Evolutionary conservation across 2,329 filamentous ascomycete species (phyloP).

Genomic region (Geosmithia morbida): DNA sequence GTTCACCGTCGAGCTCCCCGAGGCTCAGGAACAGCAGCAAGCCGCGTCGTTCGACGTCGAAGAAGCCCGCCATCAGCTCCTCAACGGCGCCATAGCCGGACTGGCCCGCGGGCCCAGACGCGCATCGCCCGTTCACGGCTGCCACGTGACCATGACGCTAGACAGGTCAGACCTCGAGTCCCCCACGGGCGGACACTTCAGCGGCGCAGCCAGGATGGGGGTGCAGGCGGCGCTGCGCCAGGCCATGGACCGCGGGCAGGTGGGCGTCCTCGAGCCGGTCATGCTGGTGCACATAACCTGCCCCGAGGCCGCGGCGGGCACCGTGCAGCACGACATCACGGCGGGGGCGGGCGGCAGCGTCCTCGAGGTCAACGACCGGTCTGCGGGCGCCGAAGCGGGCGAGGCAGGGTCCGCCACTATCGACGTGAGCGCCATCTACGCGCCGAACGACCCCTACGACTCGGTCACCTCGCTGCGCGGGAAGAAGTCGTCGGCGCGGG

Average conservation of each 20-base stretch:
- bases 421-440: conserved; percentile 65
- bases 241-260: conserved; percentile 35
- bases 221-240: conserved; percentile 55
- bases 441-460: conserved; percentile 72
- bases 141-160: conserved; percentile 55
- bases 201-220: conserved; percentile 46
- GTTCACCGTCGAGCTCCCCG: conserved; percentile 38
- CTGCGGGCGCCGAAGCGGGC: conserved; percentile 15
- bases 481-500: conserved; percentile 31
- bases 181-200: conserved; percentile 52
- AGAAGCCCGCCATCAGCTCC: conserved; percentile 42
- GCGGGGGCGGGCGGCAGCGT: conserved; percentile 59
- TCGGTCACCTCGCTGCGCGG: conserved; percentile 40
- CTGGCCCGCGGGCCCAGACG: conserved; percentile 74
- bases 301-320: conserved; percentile 66
- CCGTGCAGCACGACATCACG: conserved; percentile 70
- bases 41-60: conserved; percentile 25
- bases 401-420: conserved; percentile 29
- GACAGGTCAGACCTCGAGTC: conserved; percentile 42
- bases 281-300: conserved; percentile 83
- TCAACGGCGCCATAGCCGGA: conserved; percentile 71
- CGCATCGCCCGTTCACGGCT: conserved; percentile 66
- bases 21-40: conserved; percentile 5
- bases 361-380: conserved; percentile 50
- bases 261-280: conserved; percentile 77